Evolutionary conservation across 164 flowering plant species (phyloP), one percentile per base, ranked within the genome.

Genomic region (Platanus orientalis): DNA sequence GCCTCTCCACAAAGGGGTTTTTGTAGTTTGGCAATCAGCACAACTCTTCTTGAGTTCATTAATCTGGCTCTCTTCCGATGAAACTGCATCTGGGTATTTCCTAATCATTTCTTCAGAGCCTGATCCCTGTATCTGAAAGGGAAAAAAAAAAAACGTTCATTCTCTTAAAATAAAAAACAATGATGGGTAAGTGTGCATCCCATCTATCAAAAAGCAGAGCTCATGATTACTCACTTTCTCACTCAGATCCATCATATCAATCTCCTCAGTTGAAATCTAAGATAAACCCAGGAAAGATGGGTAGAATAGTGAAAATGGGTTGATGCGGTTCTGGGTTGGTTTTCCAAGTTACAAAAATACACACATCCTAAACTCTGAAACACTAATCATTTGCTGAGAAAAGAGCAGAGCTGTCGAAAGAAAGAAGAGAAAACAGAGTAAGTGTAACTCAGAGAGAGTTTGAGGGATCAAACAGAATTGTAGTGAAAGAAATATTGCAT

Each of bases 1-100:
- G 27, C 89, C 79, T 67, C 90, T 62, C 94, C 94, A 88, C 2
- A 85, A 74, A 32, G 94, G 94, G n/a, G 90, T 85, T 63, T 56
- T 82, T 1, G 87, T 82, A 9, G 89, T 80, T 36, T 62, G 71
- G 64, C 94, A 87, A 30, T 75, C 81, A 7, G 64, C 65, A 65
- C 93, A 85, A 42, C 65, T 74, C 59, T 70, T 85, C 47, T 68
- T 66, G 23, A 44, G 40, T 44, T 58, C 71, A 11, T 60, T 61
- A 36, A 1, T 30, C 27, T 48, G 40, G 19, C 49, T 24, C 32
- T 64, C 6, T 63, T 34, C 45, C 2, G 60, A 24, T 6, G 45
- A 57, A 11, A 20, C 5, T 14, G 42, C 42, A 3, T 36, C 42
- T 3, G 42, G 1, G 9, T 14, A 36, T 36, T 36, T 36, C 13